These are phyloP conservation scores for Mycena leptocephala DNA, from an alignment of 768 basidiomycete species.

Conservation along the genomic window DNA sequence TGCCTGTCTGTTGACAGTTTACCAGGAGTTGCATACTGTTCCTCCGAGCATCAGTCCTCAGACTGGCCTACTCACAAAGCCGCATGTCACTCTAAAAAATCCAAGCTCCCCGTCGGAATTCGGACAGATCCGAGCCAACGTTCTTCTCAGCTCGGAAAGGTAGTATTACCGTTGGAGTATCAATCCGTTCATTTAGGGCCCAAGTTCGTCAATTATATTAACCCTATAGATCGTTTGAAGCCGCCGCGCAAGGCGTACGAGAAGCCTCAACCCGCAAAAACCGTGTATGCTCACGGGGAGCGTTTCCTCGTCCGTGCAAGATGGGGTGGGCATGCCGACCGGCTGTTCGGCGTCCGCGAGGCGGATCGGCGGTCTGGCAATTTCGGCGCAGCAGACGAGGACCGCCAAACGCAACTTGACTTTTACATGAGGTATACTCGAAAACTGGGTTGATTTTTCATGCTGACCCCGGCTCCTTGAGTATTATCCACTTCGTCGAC, in stretches of 20 bases:
- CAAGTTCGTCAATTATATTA: neutral
- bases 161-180: slow-evolving; percentile 4
- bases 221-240: slow-evolving; percentile 30
- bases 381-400: neutral
- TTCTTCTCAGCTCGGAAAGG: neutral
- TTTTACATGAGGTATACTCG: neutral
- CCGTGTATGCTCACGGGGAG: slow-evolving; percentile 28
- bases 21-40: slow-evolving; percentile 30
- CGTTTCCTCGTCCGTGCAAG: slow-evolving; percentile 32
- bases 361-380: slow-evolving; percentile 9
- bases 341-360: slow-evolving; percentile 14
- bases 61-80: slow-evolving; percentile 31
- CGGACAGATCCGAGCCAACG: neutral
- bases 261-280: slow-evolving; percentile 10
- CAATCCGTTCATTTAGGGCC: neutral
- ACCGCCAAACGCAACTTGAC: neutral
- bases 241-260: slow-evolving; percentile 1
- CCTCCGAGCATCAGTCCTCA: slow-evolving; percentile 17
- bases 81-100: slow-evolving; percentile 9
- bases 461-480: neutral
- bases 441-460: too few species aligned
- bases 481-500: slow-evolving; percentile 16
- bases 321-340: slow-evolving; percentile 29
- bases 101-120: neutral
- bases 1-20: neutral